A percentile compares a stretch with the other conserved stretches of the same genome.
Conservation (phyloP, 169 alveolate species). For the Miamiensis avidus region DNA sequence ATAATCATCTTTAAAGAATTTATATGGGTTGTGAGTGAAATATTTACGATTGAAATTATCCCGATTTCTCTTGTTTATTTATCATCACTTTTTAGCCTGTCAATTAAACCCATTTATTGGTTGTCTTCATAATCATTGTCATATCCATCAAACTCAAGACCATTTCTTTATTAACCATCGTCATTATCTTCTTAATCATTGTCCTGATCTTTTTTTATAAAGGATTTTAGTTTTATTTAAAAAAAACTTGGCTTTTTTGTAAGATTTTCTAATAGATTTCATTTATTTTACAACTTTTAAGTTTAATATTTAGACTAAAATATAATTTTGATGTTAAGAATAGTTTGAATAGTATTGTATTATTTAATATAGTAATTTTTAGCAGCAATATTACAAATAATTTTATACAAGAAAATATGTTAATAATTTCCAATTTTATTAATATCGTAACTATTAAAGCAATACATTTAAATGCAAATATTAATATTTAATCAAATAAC, state of each 20-base stretch:
- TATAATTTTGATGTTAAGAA: too few species aligned
- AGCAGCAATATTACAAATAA: background rate
- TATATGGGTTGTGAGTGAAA: background rate
- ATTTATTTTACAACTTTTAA: background rate
- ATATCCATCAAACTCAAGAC: background rate
- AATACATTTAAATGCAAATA: background rate
- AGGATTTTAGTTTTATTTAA: conserved; percentile 4
- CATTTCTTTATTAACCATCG: conserved; percentile 1
- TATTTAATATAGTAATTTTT: background rate
- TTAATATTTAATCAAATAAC: too few species aligned
- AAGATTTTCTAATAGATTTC: conserved; percentile 25
- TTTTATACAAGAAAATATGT: background rate
- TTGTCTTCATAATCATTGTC: too few species aligned
- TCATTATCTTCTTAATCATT: background rate
- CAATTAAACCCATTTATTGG: background rate
- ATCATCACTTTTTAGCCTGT: background rate
- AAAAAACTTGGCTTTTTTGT: conserved; percentile 18
- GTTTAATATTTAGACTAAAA: background rate
- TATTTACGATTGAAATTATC: conserved; percentile 9
- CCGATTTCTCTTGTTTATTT: conserved; percentile 7
- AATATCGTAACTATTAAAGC: background rate
- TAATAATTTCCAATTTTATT: background rate
- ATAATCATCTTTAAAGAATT: background rate
- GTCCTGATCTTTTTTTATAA: conserved; percentile 14
- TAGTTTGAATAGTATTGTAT: background rate